Base-by-base conservation (phyloP, 1,284 basidiomycete species). In the Austroboletus rostrupii region DNA sequence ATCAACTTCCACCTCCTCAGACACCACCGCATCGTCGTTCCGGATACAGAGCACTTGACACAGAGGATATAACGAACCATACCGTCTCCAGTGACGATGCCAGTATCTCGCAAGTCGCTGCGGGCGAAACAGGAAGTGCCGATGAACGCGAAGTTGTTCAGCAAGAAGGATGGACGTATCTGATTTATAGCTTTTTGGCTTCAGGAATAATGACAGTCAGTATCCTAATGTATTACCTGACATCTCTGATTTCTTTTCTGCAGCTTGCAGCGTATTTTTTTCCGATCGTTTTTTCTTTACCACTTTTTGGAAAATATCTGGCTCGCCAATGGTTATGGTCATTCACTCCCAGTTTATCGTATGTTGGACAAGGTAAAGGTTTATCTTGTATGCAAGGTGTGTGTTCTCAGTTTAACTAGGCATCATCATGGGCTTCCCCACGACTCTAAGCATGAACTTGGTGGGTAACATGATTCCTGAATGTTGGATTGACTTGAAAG, bases 361-460 rank as follows among this genome's bases (percentile, higher is more conserved):
- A 94, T 61, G 82, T 95, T 35, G 92, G 92, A 0, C 92, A 95
- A 78, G 92, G 88, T 83, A 57, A 36, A 72, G 31, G 21, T 26
- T 55, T 28, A 23, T 45, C 17, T 20, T 19, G n/a, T 8, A 38
- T 23, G 5, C 11, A 17, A 11, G 8, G 14, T n/a, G 16, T 52
- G 33, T 28, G 28, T 26, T 29, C 43, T 53, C 14, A 49, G 35
- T 49, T 41, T 53, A 37, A n/a, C 43, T 28, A 87, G 90, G 94
- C 5, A 94, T 98, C 57, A 98, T 98, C 65, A 98, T 98, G 96
- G 95, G 95, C 4, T 88, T 96, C 57, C 90, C 93, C 0, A 97
- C 93, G 0, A 95, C 93, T 0, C 64, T 96, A 26, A 91, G 90
- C 63, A 97, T 98, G 95, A 94, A 89, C 58, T 67, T 92, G 47